Evolutionary conservation across 495 filamentous ascomycete genomes (phyloP).

Genomic region (Darksidea phi): DNA sequence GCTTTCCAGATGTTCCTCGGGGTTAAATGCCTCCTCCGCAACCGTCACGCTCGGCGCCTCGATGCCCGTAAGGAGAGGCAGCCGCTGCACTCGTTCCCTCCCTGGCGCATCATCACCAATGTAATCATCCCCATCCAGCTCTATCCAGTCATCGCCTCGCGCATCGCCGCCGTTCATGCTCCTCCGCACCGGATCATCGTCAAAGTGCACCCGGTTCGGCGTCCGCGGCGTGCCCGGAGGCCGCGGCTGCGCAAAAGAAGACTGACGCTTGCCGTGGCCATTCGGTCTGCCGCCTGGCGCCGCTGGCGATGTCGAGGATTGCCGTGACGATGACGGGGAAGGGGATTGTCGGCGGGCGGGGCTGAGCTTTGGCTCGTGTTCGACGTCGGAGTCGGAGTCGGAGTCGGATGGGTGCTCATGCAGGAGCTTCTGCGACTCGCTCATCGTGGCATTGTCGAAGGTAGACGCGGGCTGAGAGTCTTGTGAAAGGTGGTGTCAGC

Average conservation of each 20-base stretch:
- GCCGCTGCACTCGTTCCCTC: conserved; percentile 49
- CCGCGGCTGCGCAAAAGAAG: conserved; percentile 43
- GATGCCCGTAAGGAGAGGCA: conserved; percentile 79
- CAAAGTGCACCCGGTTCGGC: conserved; percentile 83
- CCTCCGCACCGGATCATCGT: conserved; percentile 55
- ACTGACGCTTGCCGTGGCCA: conserved; percentile 37
- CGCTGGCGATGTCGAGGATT: conserved; percentile 13
- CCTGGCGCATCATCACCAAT: conserved; percentile 31
- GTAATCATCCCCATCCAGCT: conserved; percentile 61
- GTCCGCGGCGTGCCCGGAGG: conserved; percentile 66
- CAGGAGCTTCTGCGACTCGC: conserved; percentile 32
- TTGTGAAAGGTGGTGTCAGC: no score
- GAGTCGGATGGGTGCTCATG: conserved; percentile 22
- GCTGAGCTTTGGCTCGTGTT: neutral
- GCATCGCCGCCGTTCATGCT: conserved; percentile 40
- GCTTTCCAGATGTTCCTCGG: conserved; percentile 59
- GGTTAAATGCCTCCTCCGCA: conserved; percentile 61
- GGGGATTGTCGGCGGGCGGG: conserved; percentile 10
- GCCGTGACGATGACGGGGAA: conserved; percentile 13
- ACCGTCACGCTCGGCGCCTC: conserved; percentile 84
- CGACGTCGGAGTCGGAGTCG: conserved; percentile 22
- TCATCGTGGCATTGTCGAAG: conserved; percentile 33
- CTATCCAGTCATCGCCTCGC: conserved; percentile 48
- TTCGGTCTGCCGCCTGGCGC: conserved; percentile 11
- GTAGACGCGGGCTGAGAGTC: no score